Evolutionary conservation across 495 filamentous ascomycete species (phyloP), one percentile per base, ranked within the genome.

Genomic region (Aspergillus steynii): DNA sequence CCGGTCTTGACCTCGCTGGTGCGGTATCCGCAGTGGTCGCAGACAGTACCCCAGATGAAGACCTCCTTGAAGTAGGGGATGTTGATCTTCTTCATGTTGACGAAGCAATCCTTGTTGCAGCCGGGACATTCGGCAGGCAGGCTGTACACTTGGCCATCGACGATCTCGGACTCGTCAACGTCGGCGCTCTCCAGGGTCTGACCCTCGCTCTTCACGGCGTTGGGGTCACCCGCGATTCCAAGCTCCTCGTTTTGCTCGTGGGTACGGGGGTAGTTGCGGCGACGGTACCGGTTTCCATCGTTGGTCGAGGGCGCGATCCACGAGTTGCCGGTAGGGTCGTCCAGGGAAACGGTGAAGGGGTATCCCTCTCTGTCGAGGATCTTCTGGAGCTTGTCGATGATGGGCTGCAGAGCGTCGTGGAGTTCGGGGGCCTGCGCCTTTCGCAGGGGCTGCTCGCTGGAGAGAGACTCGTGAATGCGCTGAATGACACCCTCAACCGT

Each of bases 21-120:
- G 55, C 90, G 88, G 75, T 97, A 97, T n/a, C 92, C 93, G 71
- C 95, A 99, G 74, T 89, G 79, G 29, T 90, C 85, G 69, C 95
- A 99, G 55, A 86, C 85, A 10, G 92, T 97, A 66, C 86, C 90
- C 86, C 93, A 96, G 63, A 98, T 78, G 50, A 96, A 84, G 25
- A 98, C 95, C 64, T 97, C 87, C 74, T 96, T 96, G 82, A 99
- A 99, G 73, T 96, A 86, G 0, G 95, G 95, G 57, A 99, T 97
- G 63, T 93, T 88, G 49, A 98, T 90, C 82, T 96, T 92, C 79
- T 96, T 93, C 87, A 97, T 94, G 70, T 95, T 91, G 28, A 94
- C 91, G 6, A 83, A 83, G 74, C 93, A 96, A 5, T 81, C 75
- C 71, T 89, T 90, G 64, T 85, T 83, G 75, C 95, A 99, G 58